Conservation (phyloP, 2,329 filamentous ascomycete species). For the Venturia nashicola region DNA sequence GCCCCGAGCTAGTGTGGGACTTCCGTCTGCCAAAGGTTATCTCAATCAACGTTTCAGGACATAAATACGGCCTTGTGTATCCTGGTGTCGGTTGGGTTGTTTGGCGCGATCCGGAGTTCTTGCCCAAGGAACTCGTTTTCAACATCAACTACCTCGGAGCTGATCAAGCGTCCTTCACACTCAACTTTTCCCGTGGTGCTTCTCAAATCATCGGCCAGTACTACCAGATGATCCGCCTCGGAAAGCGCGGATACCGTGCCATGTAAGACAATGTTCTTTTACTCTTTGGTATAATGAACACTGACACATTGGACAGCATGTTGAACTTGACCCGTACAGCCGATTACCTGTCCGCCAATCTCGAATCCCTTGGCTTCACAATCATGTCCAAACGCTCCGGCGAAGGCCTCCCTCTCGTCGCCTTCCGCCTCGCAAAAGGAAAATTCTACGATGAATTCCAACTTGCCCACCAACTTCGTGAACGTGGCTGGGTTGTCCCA, state of each 20-base stretch:
- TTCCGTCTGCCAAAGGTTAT: conserved; percentile 82
- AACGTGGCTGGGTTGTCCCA: conserved; percentile 84
- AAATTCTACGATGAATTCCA: conserved; percentile 42
- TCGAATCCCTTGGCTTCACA: conserved; percentile 66
- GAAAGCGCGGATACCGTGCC: conserved; percentile 78
- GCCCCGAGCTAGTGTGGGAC: conserved; percentile 77
- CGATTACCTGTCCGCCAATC: conserved; percentile 67
- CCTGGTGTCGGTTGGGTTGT: conserved; percentile 57
- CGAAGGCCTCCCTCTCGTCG: conserved; percentile 74
- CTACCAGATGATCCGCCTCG: conserved; percentile 91
- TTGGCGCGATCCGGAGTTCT: conserved; percentile 71
- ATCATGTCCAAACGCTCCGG: conserved; percentile 77
- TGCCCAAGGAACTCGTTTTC: conserved; percentile 89
- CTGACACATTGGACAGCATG: conserved; percentile 8
- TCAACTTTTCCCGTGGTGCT: conserved; percentile 95
- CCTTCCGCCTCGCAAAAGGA: conserved; percentile 61
- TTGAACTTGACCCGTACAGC: conserved; percentile 75
- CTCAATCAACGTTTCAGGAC: conserved; percentile 87
- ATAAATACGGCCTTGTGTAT: conserved; percentile 59
- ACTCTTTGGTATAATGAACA: background rate
- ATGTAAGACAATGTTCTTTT: conserved; percentile 33
- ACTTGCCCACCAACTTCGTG: conserved; percentile 68
- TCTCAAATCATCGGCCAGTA: conserved; percentile 94
- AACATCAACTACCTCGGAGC: conserved; percentile 97
- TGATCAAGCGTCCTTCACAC: conserved; percentile 70